Evolutionary conservation across 768 basidiomycete genomes (phyloP), one percentile per base, ranked within the genome.

Genomic region (Asterophora lycoperdoides): DNA sequence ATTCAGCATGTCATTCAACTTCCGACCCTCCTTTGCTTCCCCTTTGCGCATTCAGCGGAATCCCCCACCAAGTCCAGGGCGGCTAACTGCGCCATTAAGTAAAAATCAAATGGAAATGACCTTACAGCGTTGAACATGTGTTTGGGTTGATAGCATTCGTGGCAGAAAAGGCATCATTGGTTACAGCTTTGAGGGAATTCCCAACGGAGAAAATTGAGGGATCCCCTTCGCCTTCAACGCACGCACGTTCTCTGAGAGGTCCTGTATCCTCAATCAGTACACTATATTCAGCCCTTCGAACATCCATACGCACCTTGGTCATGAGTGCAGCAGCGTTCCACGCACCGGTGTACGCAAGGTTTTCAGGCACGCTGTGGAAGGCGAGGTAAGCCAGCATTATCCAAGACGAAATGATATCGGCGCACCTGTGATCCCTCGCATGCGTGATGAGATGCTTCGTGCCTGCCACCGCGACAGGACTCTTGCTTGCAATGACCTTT

Each of bases 381-480:
- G 1, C 17, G 5, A 39, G 10, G 13, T 8, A 6, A 29, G 18
- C 9, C 28, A 42, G 7, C 46, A 4, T 11, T 9, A 33, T 28
- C 6, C 10, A 17, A 9, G 46, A 7, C 14, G 13, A 8, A 0
- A 7, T 8, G 20, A 15, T 15, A 17, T 13, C 44, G 19, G 64
- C 80, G 44, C 42, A 88, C 88, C 75, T 77, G 59, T 94, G 84
- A 62, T 95, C 91, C 48, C 87, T 65, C 5, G 89, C 74, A 66
- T 95, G 89, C 11, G 78, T 71, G 41, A 95, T 70, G 0, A 94
- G 65, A 49, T 80, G 81, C 68, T 95, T 96, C 5, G 89, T 84
- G 1, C 86, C 81, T 0, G 76, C 55, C 0, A 89, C 81, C 0
- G 92, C 93, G 3, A 94, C 68, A 0, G 93, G 93, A 29, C 84